Conservation (phyloP, 2,329 filamentous ascomycete genomes). For the Botrytis porri region DNA sequence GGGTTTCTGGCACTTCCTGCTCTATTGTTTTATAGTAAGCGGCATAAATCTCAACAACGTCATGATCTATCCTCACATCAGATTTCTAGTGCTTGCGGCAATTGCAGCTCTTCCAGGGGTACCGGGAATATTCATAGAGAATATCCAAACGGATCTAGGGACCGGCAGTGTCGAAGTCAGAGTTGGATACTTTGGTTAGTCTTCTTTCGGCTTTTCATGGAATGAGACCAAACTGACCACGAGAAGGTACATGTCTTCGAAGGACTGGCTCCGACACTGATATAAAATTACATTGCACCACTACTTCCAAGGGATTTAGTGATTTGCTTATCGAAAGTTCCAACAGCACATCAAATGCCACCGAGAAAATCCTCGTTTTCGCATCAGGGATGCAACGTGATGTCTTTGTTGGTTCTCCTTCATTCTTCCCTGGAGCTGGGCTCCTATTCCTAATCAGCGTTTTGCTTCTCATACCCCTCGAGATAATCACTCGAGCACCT, state of each 20-base stretch:
- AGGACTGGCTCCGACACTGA: slow-evolving; percentile 1
- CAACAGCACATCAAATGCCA: not conserved
- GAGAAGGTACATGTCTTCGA: not conserved
- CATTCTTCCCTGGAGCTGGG: slow-evolving; percentile 6
- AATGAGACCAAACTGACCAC: not conserved
- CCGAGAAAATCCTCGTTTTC: not conserved
- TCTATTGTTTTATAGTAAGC: slow-evolving; percentile 7
- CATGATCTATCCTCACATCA: not conserved
- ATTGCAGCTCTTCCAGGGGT: slow-evolving; percentile 1
- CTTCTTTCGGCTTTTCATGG: rapidly evolving
- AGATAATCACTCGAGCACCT: not conserved
- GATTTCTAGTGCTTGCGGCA: not conserved
- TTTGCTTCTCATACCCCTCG: slow-evolving; percentile 3
- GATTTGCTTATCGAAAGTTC: not conserved
- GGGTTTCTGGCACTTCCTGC: slow-evolving; percentile 9
- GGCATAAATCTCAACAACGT: too few relatives aligned
- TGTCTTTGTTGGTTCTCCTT: slow-evolving; percentile 4
- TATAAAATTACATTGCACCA: not conserved
- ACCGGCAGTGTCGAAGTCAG: slow-evolving; percentile 3
- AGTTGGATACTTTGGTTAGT: slow-evolving; percentile 13
- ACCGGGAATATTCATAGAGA: slow-evolving; percentile 16
- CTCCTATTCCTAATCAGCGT: slow-evolving; percentile 4
- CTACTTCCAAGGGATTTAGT: not conserved
- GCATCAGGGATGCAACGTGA: not conserved
- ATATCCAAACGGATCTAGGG: not conserved